A percentile compares a stretch with the other conserved stretches of the same genome.
These are phyloP conservation scores for Colletotrichum simmondsii DNA, from an alignment of 2,329 filamentous ascomycete species.

Conservation along the genomic window DNA sequence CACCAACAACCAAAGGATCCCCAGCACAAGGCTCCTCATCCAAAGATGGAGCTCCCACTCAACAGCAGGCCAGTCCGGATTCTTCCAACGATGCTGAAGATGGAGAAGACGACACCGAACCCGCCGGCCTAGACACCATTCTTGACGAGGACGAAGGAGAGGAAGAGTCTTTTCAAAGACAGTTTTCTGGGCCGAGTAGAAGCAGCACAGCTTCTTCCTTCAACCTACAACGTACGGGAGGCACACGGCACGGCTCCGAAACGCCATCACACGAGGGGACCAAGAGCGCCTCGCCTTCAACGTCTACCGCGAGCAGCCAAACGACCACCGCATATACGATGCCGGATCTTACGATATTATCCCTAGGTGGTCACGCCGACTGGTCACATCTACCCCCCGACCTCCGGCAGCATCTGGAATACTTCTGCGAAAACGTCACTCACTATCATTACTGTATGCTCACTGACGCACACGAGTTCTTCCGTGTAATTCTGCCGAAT, in stretches of 20 bases:
- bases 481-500: constrained; percentile 76
- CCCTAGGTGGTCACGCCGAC: constrained; percentile 46
- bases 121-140: constrained; percentile 62
- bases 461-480: constrained; percentile 77
- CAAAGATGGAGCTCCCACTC: constrained; percentile 49
- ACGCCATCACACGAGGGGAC: constrained; percentile 62
- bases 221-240: constrained; percentile 45
- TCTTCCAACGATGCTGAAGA: constrained; percentile 67
- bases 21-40: constrained; percentile 44
- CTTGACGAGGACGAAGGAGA: constrained; percentile 63
- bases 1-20: constrained; percentile 58
- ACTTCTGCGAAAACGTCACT: constrained; percentile 81
- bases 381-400: constrained; percentile 74
- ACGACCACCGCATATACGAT: constrained; percentile 42
- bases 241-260: constrained; percentile 60
- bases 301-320: constrained; percentile 55
- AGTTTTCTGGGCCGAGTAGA: constrained; percentile 42
- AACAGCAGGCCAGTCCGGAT: constrained; percentile 59
- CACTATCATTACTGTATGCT: constrained; percentile 86
- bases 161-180: constrained; percentile 32
- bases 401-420: constrained; percentile 81
- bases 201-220: constrained; percentile 52
- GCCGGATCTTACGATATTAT: constrained; percentile 32
- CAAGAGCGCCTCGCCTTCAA: constrained; percentile 64
- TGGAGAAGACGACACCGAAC: constrained; percentile 50